A percentile compares a stretch with the other conserved stretches of the same genome.
These are phyloP conservation scores for Scenedesmus sp. DNA, from an alignment of 163 green algal species.

Conservation along the genomic window DNA sequence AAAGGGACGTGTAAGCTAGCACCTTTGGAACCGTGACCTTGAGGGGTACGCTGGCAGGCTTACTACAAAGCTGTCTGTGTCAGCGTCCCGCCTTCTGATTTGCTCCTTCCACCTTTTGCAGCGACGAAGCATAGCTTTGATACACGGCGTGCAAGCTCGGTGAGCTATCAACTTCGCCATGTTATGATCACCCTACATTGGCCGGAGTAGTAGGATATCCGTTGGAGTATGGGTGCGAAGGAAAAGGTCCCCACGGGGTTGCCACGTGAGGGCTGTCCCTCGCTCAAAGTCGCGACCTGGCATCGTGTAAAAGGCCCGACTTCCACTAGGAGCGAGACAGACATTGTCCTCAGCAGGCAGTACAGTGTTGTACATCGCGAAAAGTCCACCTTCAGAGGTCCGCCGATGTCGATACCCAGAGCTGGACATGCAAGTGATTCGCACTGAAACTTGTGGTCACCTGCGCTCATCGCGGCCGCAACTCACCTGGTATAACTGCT, in stretches of 20 bases:
- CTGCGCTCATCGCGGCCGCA: no score
- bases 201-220: conserved; percentile 2
- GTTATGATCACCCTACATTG: conserved; percentile 1
- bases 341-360: neutral
- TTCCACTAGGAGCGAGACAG: neutral
- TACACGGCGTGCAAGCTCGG: no score
- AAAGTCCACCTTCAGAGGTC: neutral
- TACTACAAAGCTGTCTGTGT: neutral
- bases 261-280: neutral
- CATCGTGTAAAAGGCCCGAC: neutral
- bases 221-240: neutral
- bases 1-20: neutral
- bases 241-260: neutral
- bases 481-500: no score
- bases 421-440: no score
- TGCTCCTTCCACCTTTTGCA: neutral
- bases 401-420: neutral
- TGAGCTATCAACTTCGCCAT: neutral
- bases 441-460: no score
- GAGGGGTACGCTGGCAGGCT: neutral
- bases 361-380: neutral
- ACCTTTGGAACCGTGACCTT: neutral
- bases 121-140: neutral
- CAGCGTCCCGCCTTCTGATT: neutral
- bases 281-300: no score